Evolutionary conservation across 169 alveolate species (phyloP), one percentile per base, ranked within the genome.

Genomic region (Eimeria maxima): DNA sequence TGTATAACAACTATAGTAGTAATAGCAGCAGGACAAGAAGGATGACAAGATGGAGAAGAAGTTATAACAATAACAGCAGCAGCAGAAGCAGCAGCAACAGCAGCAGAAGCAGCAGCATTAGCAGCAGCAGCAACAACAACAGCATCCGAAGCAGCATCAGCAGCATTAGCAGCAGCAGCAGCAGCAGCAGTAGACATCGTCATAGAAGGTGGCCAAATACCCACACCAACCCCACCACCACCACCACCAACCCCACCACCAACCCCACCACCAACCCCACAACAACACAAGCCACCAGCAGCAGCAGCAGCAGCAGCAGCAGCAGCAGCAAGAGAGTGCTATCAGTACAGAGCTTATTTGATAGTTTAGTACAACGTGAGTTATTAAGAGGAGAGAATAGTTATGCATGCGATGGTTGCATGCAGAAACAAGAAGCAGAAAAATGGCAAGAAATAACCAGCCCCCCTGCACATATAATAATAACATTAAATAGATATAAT

Each of bases 391-490:
- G 98, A 5, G 98, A 96, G 11, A 98, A 98, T 95, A 83, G 91
- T 57, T 98, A 98, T 94, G 95, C 95, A 50, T 98, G 99, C 95
- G 74, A 96, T 44, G 45, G 87, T 69, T 98, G 99, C 95, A 95
- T 96, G 84, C 95, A 90, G 60, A 97, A 97, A 81, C 95, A 97
- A 73, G 95, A 93, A 74, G 99, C 99, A 10, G 93, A 87, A 47
- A 97, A 96, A 93, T 97, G 99, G 98, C 96, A 96, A 89, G 98
- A 96, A 27, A 98, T 98, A 0, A 96, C 96, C 14, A 97, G 98
- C 11, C 99, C 99, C 42, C 99, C 99, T 2, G 95, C 98, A 45
- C 99, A 98, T 94, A 96, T 98, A 65, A 96, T 98, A n/a, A 73
- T 98, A 47, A 94, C 97, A 10, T 83, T 98, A 13, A 98, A 97